Conservation (phyloP, 768 basidiomycete genomes). For the Trametes gibbosa region DNA sequence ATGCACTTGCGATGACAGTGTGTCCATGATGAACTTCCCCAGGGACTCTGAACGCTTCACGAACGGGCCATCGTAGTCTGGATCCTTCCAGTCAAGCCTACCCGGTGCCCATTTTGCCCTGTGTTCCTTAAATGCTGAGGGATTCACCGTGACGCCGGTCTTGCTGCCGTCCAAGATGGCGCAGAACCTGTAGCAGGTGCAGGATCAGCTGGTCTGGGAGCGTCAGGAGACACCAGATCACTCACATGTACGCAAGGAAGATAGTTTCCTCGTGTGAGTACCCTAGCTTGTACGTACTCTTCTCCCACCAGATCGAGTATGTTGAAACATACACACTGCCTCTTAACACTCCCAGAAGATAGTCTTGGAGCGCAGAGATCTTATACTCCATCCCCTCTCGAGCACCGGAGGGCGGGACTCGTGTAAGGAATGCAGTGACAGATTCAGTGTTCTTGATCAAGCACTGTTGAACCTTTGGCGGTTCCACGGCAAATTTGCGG, state of each 20-base stretch:
- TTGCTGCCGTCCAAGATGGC: constrained; percentile 60
- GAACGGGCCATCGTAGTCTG: background rate
- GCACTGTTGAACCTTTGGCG: constrained; percentile 37
- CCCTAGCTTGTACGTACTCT: constrained; percentile 50
- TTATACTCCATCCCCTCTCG: constrained; percentile 20
- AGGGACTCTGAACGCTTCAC: background rate
- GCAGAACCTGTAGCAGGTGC: constrained; percentile 38
- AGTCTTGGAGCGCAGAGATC: constrained; percentile 42
- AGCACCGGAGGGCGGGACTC: constrained; percentile 24
- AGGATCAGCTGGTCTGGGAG: background rate
- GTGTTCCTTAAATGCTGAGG: constrained; percentile 33
- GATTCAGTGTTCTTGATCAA: constrained; percentile 45
- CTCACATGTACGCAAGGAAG: constrained; percentile 57
- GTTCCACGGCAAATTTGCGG: constrained; percentile 45
- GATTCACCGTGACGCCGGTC: constrained; percentile 48
- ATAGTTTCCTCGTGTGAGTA: constrained; percentile 49
- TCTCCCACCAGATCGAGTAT: constrained; percentile 54
- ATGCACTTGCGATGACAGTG: constrained; percentile 31
- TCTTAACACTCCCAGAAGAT: constrained; percentile 49
- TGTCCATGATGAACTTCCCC: constrained; percentile 45
- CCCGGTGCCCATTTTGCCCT: constrained; percentile 24
- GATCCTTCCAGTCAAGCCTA: constrained; percentile 29
- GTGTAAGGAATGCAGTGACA: constrained; percentile 41
- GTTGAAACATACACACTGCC: constrained; percentile 47
- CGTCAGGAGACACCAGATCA: background rate